Evolutionary conservation across 208 protist genomes (phyloP), one percentile per base, ranked within the genome.

Genomic region (Leishmania major): DNA sequence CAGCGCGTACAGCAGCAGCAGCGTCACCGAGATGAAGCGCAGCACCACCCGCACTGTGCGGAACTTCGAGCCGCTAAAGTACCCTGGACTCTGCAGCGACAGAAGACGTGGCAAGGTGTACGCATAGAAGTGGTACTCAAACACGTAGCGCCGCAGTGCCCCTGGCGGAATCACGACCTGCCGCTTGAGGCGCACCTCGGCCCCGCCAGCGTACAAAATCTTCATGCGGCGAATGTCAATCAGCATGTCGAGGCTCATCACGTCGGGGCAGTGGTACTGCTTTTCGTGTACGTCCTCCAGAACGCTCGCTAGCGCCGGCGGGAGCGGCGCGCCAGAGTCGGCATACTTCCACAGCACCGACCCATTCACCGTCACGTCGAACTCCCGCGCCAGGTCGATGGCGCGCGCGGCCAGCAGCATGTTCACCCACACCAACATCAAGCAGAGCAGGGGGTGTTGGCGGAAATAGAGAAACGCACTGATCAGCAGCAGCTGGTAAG

Each of bases 351-450:
- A 96, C 81, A 91, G 87, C 45, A 97, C 93, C 0, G 87, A 94
- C 67, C 92, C 93, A 37, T 87, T 69, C 81, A 88, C 71, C 57
- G 90, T 90, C 43, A 95, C 88, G 75, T 96, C 92, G 82, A 92
- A 96, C 79, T 95, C 91, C 19, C 94, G 86, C 28, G 94, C 87
- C 6, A 96, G 83, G 83, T 96, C 91, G 49, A 96, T 93, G 28
- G 84, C 81, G 11, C 92, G 90, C 35, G 87, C 87, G 60, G 87
- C 64, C 10, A 96, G 86, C 78, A 96, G 85, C 82, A 90, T 78
- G 70, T 87, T 89, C n/a, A 88, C 84, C 19, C 78, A 80, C 49
- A 92, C 40, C 70, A 96, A 78, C 57, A 97, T 79, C 66, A 88
- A n/a, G 47, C 88, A 79, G 25, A 87, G 87, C 57, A 82, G 51